These are phyloP conservation scores for Tilletia horrida DNA, from an alignment of 1,284 basidiomycete species.

Conservation along the genomic window DNA sequence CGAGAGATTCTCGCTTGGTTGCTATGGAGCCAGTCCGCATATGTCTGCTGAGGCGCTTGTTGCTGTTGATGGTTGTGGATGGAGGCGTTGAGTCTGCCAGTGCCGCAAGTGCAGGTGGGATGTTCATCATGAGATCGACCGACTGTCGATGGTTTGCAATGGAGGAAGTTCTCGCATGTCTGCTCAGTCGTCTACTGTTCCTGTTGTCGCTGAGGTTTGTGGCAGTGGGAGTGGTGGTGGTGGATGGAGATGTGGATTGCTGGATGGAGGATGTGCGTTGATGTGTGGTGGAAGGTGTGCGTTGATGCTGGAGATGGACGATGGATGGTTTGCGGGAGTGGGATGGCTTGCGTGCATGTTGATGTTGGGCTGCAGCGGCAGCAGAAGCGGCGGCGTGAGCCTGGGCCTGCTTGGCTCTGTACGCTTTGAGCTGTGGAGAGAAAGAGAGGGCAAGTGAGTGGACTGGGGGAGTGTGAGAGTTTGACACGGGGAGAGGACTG, in stretches of 20 bases:
- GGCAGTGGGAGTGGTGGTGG: slow-evolving; percentile 6
- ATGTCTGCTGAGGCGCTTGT: slow-evolving; percentile 26
- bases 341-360: neutral
- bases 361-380: slow-evolving; percentile 14
- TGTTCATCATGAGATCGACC: slow-evolving; percentile 31
- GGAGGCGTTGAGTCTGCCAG: slow-evolving; percentile 19
- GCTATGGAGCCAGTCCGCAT: slow-evolving; percentile 35
- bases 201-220: slow-evolving; percentile 17
- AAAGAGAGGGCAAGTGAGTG: too few species aligned
- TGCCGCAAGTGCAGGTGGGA: slow-evolving; percentile 28
- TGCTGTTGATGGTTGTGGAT: slow-evolving; percentile 24
- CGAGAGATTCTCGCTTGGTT: slow-evolving; percentile 48
- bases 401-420: slow-evolving; percentile 45
- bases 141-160: slow-evolving; percentile 7
- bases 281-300: neutral
- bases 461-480: too few species aligned
- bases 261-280: slow-evolving; percentile 1
- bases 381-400: slow-evolving; percentile 14
- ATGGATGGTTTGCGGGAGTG: slow-evolving; percentile 3
- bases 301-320: slow-evolving; percentile 14
- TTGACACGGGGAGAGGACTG: slow-evolving; percentile 19
- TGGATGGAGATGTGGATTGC: neutral
- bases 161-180: slow-evolving; percentile 1
- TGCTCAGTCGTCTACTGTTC: slow-evolving; percentile 14
- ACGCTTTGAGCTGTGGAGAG: slow-evolving; percentile 39